A percentile compares a stretch with the other conserved stretches of the same genome.
Evolutionary conservation across 768 basidiomycete genomes (phyloP).

Genomic region (Amanita pseudoporphyria): DNA sequence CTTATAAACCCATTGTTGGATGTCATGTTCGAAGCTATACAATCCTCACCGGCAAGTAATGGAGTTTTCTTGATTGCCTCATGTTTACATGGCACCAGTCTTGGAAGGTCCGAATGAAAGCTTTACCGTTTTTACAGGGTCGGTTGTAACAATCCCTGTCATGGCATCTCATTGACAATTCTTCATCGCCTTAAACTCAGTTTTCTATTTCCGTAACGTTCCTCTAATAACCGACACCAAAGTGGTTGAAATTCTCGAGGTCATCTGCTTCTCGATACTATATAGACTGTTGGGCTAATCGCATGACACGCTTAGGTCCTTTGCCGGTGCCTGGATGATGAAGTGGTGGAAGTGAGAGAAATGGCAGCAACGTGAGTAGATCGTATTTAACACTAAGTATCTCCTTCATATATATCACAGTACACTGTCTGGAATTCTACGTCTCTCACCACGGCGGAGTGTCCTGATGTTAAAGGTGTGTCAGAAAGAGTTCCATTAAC

Average conservation of each 20-base stretch:
- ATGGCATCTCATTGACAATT: too few species aligned
- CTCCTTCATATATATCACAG: slow-evolving; percentile 21
- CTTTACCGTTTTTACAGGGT: slow-evolving; percentile 79
- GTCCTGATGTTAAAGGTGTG: slow-evolving; percentile 62
- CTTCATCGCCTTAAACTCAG: slow-evolving; percentile 21
- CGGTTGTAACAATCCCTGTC: slow-evolving; percentile 7
- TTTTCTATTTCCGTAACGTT: slow-evolving; percentile 84
- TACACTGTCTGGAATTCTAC: slow-evolving; percentile 74
- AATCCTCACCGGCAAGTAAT: slow-evolving; percentile 55
- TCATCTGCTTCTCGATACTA: slow-evolving; percentile 17
- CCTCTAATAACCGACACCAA: slow-evolving; percentile 71
- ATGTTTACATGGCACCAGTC: slow-evolving; percentile 38
- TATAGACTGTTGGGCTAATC: background rate
- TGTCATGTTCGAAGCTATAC: slow-evolving; percentile 68
- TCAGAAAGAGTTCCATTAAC: background rate
- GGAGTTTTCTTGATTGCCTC: background rate
- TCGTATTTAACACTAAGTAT: background rate
- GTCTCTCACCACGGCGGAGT: slow-evolving; percentile 71
- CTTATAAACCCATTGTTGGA: slow-evolving; percentile 63
- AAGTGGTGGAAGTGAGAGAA: slow-evolving; percentile 83
- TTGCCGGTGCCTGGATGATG: slow-evolving; percentile 75
- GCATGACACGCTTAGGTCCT: slow-evolving; percentile 40
- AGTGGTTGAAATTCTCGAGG: slow-evolving; percentile 75
- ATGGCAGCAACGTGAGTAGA: slow-evolving; percentile 71
- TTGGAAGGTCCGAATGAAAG: slow-evolving; percentile 82